Evolutionary conservation across 345 rosid genomes (phyloP), one percentile per base, ranked within the genome.

Genomic region (Barbarea vulgaris): DNA sequence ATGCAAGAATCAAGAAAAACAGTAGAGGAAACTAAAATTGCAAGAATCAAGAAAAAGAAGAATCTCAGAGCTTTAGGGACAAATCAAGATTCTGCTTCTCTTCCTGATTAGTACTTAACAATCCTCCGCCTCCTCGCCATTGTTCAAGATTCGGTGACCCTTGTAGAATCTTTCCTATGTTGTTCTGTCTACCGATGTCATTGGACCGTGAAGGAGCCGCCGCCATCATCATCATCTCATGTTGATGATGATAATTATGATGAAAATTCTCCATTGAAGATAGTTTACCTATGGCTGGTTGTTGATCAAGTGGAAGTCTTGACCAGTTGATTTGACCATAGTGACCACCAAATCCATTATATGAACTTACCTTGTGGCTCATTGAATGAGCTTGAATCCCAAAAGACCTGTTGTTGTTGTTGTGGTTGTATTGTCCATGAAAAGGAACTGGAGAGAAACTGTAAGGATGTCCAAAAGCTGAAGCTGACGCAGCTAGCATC

Each of bases 301-400:
- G 88, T 55, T 84, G 89, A 56, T 77, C 81, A 67, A 85, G 61
- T 3, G 81, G 83, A 14, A 75, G 77, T 80, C 88, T 85, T 52
- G 89, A 79, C 84, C 85, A 81, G 63, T 71, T 69, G 42, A 59
- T 18, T 1, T 77, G 81, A 39, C 71, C 80, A 39, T 79, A 79
- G 19, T 81, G 87, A 4, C 84, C 89, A 53, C 80, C 75, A 46
- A 67, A 80, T 4, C 83, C 84, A 47, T 75, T 64, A 51, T 77
- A 77, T 21, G 86, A 83, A 66, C 70, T 73, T 39, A 88, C 70
- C 80, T 89, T 86, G 50, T 86, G 90, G 69, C 81, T 84, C 85
- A 82, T 65, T 0, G 96, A 87, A 62, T 89, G 96, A 0, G 73
- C 85, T 82, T 84, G 87, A 69, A 89, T 80, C 37, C 91, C 96